Evolutionary conservation across 1,284 basidiomycete species (phyloP), one percentile per base, ranked within the genome.

Genomic region (Leucoagaricus sp.): DNA sequence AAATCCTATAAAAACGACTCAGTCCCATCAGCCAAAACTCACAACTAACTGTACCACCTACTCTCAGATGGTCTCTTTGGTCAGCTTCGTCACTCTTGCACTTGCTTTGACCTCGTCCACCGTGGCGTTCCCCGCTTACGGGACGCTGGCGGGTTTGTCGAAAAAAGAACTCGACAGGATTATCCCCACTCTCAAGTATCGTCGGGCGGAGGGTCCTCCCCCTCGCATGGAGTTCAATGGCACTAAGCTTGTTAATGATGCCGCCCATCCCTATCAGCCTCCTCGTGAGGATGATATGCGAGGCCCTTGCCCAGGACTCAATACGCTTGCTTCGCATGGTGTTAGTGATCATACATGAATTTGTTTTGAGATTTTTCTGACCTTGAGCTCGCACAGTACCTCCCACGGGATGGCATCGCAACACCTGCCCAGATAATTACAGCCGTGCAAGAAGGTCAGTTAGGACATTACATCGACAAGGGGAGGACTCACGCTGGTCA

Each of bases 321-420:
- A 63, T 25, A 61, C 62, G 1, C 54, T 63, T 8, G 60, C 62
- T 26, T 59, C 57, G 25, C 60, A 63, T 58, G 62, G 62, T 23
- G 60, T 63, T 50, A 17, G 60, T 55, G 13, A n/a, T n/a, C n/a
- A 15, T 33, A 13, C 12, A 15, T 31, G 10, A 6, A 6, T 15
- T 36, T 44, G 15, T 15, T n/a, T 3, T 48, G 42, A 28, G 6
- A 19, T 12, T 7, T 12, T 8, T 9, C 19, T 13, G 12, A 19
- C 47, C 12, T 17, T 50, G 31, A 38, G 23, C 28, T 12, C 7
- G 17, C 17, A n/a, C 19, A 59, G 60, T 60, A 57, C 41, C 49
- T 60, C 19, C 57, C 63, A 5, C 49, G 61, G 7, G 51, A 55
- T 49, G 60, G 63, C 25, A 46, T 63, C 17, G 60, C 60, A 1